Percentiles rank a stretch among this genome's conserved stretches.
Conservation (phyloP, 179 eudicot genomes). For the Heliamphora pulchella region DNA sequence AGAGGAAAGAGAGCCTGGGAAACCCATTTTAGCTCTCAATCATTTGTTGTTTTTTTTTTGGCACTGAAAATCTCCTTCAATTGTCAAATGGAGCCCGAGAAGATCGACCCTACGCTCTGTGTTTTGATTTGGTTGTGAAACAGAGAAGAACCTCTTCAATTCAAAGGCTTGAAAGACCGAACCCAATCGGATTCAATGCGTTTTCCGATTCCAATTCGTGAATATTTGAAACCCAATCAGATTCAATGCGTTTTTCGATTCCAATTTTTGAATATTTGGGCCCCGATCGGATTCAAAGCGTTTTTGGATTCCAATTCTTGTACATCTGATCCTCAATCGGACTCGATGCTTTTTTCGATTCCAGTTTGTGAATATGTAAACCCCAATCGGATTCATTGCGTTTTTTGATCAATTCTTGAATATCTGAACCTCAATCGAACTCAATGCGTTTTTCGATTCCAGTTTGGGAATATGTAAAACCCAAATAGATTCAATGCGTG, state of each 20-base stretch:
- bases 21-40: conserved; percentile 10
- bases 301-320: no score
- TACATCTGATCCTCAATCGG: neutral
- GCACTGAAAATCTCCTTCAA: neutral
- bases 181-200: no score
- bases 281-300: no score
- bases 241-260: neutral
- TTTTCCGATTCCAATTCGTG: no score
- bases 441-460: neutral
- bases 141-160: neutral
- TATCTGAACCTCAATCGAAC: neutral
- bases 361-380: no score
- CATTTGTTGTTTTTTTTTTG: neutral
- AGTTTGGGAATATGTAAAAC: no score
- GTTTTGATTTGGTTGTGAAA: neutral
- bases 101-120: neutral
- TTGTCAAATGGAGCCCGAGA: neutral
- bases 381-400: no score
- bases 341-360: neutral
- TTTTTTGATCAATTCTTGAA: no score
- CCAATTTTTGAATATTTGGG: no score
- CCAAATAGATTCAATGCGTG: no score
- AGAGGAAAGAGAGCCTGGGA: neutral
- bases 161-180: no score
- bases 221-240: neutral